These are phyloP conservation scores for Fusarium paranaense DNA, from an alignment of 2,329 filamentous ascomycete genomes.

Conservation along the genomic window DNA sequence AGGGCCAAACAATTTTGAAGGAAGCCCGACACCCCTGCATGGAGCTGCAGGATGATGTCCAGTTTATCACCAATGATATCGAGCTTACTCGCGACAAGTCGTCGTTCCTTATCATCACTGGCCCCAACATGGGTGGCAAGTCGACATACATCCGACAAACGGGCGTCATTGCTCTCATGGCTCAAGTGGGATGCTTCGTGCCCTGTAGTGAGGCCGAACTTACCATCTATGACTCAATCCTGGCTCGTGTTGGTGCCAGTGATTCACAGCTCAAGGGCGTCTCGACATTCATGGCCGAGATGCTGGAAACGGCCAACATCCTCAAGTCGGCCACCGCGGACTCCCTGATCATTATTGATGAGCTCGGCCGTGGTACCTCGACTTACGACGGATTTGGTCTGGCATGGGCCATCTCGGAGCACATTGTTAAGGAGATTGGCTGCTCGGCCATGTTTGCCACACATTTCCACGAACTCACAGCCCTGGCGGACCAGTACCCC, in stretches of 20 bases:
- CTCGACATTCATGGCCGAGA: slow-evolving; percentile 99
- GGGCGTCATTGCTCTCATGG: slow-evolving; percentile 96
- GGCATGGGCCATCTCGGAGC: slow-evolving; percentile 99
- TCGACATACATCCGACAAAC: slow-evolving; percentile 98
- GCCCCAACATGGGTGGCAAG: slow-evolving; percentile 99
- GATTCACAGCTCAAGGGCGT: slow-evolving; percentile 98
- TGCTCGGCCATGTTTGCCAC: slow-evolving; percentile 97
- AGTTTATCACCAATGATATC: slow-evolving; percentile 98
- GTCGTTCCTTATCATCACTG: slow-evolving; percentile 95
- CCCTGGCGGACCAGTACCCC: slow-evolving; percentile 85
- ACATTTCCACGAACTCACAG: slow-evolving; percentile 97
- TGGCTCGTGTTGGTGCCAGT: slow-evolving; percentile 93
- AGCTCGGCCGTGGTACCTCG: slow-evolving; percentile 94
- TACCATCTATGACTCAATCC: slow-evolving; percentile 96
- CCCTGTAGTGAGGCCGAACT: slow-evolving; percentile 91
- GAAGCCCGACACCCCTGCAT: slow-evolving; percentile 97
- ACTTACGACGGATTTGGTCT: slow-evolving; percentile 98
- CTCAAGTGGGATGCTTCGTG: slow-evolving; percentile 96
- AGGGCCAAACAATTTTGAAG: slow-evolving; percentile 88
- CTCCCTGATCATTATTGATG: slow-evolving; percentile 98
- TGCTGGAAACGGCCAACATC: slow-evolving; percentile 98
- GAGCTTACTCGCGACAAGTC: slow-evolving; percentile 81
- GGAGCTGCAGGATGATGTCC: slow-evolving; percentile 98
- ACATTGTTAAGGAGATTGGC: slow-evolving; percentile 94
- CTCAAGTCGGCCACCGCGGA: slow-evolving; percentile 96